Evolutionary conservation across 2,329 filamentous ascomycete genomes (phyloP).

Genomic region (Penicillium sp.): DNA sequence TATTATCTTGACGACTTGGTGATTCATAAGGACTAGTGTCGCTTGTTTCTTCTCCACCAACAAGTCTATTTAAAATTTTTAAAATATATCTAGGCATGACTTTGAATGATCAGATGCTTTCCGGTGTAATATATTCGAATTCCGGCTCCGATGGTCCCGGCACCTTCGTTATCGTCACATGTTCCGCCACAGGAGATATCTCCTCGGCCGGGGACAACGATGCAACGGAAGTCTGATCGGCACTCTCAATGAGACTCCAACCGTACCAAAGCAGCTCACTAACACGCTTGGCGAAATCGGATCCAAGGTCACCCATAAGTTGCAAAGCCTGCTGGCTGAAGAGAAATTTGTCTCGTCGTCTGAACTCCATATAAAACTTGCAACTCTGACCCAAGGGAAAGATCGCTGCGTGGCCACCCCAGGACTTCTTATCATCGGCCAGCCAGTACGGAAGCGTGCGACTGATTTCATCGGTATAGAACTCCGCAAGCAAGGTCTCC

Average conservation of each 20-base stretch:
- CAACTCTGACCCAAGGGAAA: constrained; percentile 2
- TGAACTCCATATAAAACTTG: constrained; percentile 6
- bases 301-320: background rate
- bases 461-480: constrained; percentile 6
- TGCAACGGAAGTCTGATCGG: background rate
- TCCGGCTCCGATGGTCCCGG: background rate
- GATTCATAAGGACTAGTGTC: too few relatives aligned
- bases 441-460: constrained; percentile 5
- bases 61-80: too few relatives aligned
- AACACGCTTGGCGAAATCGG: background rate
- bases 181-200: background rate
- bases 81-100: too few relatives aligned
- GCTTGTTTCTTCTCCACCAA: too few relatives aligned
- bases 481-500: constrained; percentile 5
- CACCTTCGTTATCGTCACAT: background rate
- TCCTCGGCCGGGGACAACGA: background rate
- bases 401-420: constrained; percentile 1
- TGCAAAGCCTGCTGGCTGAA: constrained; percentile 1
- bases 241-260: background rate
- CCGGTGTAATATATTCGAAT: background rate
- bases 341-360: constrained; percentile 1
- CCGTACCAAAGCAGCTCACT: background rate
- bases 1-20: too few relatives aligned
- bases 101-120: background rate
- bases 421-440: constrained; percentile 1